Conservation (phyloP, 2,329 filamentous ascomycete genomes). For the Pseudogymnoascus sp. region DNA sequence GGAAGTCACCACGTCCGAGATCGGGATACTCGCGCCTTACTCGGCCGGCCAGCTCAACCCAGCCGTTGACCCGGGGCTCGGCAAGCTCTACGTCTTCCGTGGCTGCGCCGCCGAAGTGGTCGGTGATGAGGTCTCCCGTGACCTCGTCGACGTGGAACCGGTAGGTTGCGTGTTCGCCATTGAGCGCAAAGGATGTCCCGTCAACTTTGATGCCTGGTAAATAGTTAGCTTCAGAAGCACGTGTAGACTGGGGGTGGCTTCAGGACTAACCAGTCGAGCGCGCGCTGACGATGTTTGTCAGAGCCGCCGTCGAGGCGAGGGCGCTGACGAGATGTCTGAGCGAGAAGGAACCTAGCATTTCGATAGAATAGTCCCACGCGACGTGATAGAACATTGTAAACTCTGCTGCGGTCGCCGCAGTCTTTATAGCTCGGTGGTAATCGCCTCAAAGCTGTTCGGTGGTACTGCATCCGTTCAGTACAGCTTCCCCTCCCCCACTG, state of each 20-base stretch:
- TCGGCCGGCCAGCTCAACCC: slow-evolving; percentile 43
- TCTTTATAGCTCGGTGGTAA: neutral
- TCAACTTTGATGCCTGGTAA: slow-evolving; percentile 43
- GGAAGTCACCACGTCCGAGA: slow-evolving; percentile 54
- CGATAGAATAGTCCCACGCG: neutral
- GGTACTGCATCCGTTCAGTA: neutral
- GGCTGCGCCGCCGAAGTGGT: slow-evolving; percentile 52
- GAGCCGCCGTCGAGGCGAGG: neutral
- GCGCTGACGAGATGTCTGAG: neutral
- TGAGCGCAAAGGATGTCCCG: slow-evolving; percentile 48
- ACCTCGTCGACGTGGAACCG: slow-evolving; percentile 52
- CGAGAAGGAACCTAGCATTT: neutral
- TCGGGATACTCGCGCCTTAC: slow-evolving; percentile 56
- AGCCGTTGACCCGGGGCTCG: slow-evolving; percentile 35
- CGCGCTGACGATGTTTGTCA: neutral
- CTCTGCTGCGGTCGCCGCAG: neutral
- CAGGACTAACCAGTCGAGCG: neutral
- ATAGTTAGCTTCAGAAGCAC: neutral
- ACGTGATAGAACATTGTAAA: neutral
- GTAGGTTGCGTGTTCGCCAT: slow-evolving; percentile 49
- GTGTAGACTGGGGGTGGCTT: neutral
- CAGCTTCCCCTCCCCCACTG: neutral
- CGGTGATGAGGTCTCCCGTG: slow-evolving; percentile 48
- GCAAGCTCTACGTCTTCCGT: slow-evolving; percentile 36
- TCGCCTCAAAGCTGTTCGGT: neutral